Evolutionary conservation across 2,329 filamentous ascomycete species (phyloP).

Genomic region (Ambrosiella cleistominuta): DNA sequence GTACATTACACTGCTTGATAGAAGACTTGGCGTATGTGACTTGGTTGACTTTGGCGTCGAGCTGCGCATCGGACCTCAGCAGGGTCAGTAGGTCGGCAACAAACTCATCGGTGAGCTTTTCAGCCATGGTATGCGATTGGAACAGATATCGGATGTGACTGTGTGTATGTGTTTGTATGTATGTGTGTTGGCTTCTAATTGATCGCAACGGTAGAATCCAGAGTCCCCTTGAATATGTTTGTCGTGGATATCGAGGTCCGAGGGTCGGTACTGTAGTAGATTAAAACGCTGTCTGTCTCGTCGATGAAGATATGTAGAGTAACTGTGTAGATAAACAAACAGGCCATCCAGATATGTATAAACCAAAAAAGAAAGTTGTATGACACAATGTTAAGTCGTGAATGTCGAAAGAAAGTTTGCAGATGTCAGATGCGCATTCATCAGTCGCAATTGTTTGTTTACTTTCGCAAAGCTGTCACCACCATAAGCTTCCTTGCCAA

Average conservation of each 20-base stretch:
- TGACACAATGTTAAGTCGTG: neutral
- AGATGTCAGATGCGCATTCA: neutral
- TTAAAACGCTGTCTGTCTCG: too few species aligned
- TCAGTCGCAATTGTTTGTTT: neutral
- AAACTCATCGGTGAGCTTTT: slow-evolving; percentile 41
- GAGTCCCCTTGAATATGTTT: too few species aligned
- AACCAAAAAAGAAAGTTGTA: neutral
- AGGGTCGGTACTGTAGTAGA: too few species aligned
- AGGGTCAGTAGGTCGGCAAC: slow-evolving; percentile 35
- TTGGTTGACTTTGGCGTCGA: slow-evolving; percentile 53
- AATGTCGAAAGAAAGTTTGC: neutral
- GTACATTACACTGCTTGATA: slow-evolving; percentile 86
- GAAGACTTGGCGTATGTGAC: slow-evolving; percentile 64
- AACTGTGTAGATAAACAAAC: neutral
- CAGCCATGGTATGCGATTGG: slow-evolving; percentile 25
- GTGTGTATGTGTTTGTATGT: too few species aligned
- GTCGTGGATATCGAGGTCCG: too few species aligned
- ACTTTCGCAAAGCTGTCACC: too few species aligned
- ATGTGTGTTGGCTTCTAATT: too few species aligned
- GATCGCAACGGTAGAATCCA: too few species aligned
- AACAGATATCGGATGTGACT: neutral
- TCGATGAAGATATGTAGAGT: neutral
- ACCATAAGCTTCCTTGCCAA: too few species aligned
- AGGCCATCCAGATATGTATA: neutral
- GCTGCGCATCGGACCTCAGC: slow-evolving; percentile 30